Base-by-base conservation (phyloP, 805 yeast genomes). In the Nakazawaea peltata region DNA sequence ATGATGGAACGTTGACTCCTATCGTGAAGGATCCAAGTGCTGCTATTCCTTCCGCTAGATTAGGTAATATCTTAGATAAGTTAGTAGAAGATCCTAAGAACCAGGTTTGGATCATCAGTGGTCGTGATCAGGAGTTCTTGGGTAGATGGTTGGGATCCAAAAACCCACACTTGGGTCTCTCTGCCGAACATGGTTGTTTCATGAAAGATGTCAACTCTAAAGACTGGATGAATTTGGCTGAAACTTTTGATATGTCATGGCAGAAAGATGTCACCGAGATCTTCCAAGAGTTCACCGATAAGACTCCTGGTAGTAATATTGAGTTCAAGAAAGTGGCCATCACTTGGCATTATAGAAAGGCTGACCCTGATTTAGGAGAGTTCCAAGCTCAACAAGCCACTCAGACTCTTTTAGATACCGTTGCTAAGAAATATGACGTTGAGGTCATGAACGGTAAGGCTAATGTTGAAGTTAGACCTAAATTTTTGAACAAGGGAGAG, bases 381-480 rank as follows among this genome's bases (percentile, higher is more conserved):
- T 90, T 72, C 61, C 95, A 86, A 59, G 94, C 97, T 0, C 63
- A 71, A 12, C 74, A 78, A 52, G 71, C 92, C 50, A 71, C 79
- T 42, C 67, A 76, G 16, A 80, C 79, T 41, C 59, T 92, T 43
- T 62, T 68, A 40, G 63, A 61, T 13, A 69, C 78, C 2, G 71
- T 88, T 9, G 81, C 72, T 3, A 58, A 56, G 19, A 69, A 71
- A 16, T 82, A 75, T 50, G 95, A 86, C 42, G 81, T 92, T 28
- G 98, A 92, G 51, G 92, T 92, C 12, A 90, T 92, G 97, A 69
- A 81, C 11, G 99, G 99, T 31, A 92, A 92, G 59, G 97, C 97
- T 22, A 92, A 92, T 51, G 72, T 92, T 30, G 99, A 92, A 60
- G 97, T 92, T n/a, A 70, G 98, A 44, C 99, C 99, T 11, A 74